A percentile compares a stretch with the other conserved stretches of the same genome.
Conservation (phyloP, 129 eudicot species). For the Pittosporum tobira region DNA sequence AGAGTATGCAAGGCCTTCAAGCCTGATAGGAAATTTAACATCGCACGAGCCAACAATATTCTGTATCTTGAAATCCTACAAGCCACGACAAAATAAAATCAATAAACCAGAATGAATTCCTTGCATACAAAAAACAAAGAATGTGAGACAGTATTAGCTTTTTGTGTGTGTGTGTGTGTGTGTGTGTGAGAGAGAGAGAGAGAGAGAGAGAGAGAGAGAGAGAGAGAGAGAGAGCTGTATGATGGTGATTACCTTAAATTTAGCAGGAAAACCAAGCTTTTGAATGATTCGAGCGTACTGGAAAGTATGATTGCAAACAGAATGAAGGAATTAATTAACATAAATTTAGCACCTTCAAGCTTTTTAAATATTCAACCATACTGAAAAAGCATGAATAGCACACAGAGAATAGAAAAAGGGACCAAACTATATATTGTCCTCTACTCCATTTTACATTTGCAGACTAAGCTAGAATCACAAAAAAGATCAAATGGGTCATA, state of each 20-base stretch:
- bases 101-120: neutral
- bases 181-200: neutral
- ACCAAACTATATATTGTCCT: too few species aligned
- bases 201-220: neutral
- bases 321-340: too few species aligned
- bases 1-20: slow-evolving; percentile 71
- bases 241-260: slow-evolving; percentile 43
- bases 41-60: slow-evolving; percentile 92
- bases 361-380: too few species aligned
- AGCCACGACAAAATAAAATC: neutral
- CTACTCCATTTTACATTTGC: too few species aligned
- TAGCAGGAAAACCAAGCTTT: slow-evolving; percentile 76
- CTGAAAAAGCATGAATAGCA: too few species aligned
- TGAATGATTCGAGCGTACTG: slow-evolving; percentile 79
- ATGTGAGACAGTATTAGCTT: neutral
- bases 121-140: neutral
- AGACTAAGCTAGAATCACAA: too few species aligned
- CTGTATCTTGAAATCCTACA: slow-evolving; percentile 78
- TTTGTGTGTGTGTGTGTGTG: neutral
- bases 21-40: slow-evolving; percentile 76
- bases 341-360: too few species aligned
- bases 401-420: too few species aligned
- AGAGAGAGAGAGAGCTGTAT: too few species aligned
- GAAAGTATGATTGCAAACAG: slow-evolving; percentile 4
- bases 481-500: too few species aligned